phyloP scores from a whole-genome alignment of 2,329 filamentous ascomycete genomes.

The Dryadomyces quercivorus region DNA sequence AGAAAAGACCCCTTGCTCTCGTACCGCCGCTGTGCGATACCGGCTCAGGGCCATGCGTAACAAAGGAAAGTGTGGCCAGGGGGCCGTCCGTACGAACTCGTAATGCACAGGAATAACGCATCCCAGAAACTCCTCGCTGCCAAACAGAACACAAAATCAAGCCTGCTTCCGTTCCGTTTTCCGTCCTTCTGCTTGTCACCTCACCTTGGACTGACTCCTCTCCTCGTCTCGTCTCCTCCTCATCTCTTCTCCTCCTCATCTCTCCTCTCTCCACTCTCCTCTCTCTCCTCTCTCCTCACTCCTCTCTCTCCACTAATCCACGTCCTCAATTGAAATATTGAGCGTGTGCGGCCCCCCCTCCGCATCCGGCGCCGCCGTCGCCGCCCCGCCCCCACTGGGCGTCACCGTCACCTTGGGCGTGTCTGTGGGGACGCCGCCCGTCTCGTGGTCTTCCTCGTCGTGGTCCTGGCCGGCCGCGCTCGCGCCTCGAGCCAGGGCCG shows the following conservation, averaged over 20 bases:
- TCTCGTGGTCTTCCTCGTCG: slow-evolving; percentile 9
- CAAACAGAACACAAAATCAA: background rate
- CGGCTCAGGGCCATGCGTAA: too few relatives aligned
- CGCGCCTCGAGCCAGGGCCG: background rate
- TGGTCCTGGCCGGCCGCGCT: background rate
- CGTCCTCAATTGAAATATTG: background rate
- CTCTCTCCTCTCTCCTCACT: background rate
- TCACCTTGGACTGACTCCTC: background rate
- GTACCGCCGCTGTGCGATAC: too few relatives aligned
- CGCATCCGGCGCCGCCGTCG: background rate
- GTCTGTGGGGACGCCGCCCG: slow-evolving; percentile 13
- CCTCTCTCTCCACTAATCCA: background rate
- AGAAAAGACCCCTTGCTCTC: too few relatives aligned
- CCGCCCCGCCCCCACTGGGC: background rate
- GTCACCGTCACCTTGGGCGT: background rate
- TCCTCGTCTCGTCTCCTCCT: background rate
- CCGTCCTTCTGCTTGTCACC: background rate
- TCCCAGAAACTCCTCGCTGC: slow-evolving; percentile 4
- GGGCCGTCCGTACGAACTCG: too few relatives aligned
- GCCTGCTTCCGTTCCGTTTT: background rate
- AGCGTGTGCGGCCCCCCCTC: background rate
- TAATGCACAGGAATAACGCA: background rate
- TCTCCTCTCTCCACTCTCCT: background rate
- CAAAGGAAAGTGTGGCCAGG: too few relatives aligned
- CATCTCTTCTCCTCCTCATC: background rate